Conservation (phyloP, 805 yeast species). For the Wickerhamiella spandovensis region DNA sequence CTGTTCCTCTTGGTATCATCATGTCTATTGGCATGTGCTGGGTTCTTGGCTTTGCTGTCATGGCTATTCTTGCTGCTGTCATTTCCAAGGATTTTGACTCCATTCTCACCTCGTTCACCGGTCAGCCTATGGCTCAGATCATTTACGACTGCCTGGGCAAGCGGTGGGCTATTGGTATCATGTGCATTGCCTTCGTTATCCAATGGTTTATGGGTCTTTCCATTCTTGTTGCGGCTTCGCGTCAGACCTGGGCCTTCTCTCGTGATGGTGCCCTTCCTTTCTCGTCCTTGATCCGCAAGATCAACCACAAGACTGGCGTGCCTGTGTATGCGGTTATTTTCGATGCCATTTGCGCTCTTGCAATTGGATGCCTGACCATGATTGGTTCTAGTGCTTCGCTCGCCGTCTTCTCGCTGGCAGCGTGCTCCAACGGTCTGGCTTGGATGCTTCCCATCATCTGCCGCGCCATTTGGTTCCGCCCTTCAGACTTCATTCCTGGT, state of each 20-base stretch:
- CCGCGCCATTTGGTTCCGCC: constrained; percentile 38
- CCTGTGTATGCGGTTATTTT: constrained; percentile 47
- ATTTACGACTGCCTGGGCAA: constrained; percentile 9
- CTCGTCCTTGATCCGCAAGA: constrained; percentile 26
- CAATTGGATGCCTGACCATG: constrained; percentile 40
- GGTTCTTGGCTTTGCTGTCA: constrained; percentile 17
- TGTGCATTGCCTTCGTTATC: constrained; percentile 10
- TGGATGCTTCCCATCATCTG: constrained; percentile 47
- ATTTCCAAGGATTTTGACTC: constrained; percentile 7
- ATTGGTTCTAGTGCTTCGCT: constrained; percentile 50
- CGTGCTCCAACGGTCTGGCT: constrained; percentile 48
- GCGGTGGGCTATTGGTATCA: constrained; percentile 12
- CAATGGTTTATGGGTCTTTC: constrained; percentile 12
- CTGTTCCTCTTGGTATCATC: constrained; percentile 57
- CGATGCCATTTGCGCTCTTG: constrained; percentile 39
- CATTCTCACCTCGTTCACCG: constrained; percentile 23
- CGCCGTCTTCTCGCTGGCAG: constrained; percentile 57
- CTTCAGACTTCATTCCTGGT: constrained; percentile 39
- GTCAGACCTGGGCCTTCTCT: constrained; percentile 55
- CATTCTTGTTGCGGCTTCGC: constrained; percentile 50
- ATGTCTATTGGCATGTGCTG: constrained; percentile 35
- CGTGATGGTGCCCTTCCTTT: constrained; percentile 57
- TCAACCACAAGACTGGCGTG: constrained; percentile 35
- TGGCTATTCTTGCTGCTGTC: constrained; percentile 16
- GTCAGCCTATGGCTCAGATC: constrained; percentile 21